Evolutionary conservation across 2,329 filamentous ascomycete genomes (phyloP), one percentile per base, ranked within the genome.

Genomic region (Nemania serpens): DNA sequence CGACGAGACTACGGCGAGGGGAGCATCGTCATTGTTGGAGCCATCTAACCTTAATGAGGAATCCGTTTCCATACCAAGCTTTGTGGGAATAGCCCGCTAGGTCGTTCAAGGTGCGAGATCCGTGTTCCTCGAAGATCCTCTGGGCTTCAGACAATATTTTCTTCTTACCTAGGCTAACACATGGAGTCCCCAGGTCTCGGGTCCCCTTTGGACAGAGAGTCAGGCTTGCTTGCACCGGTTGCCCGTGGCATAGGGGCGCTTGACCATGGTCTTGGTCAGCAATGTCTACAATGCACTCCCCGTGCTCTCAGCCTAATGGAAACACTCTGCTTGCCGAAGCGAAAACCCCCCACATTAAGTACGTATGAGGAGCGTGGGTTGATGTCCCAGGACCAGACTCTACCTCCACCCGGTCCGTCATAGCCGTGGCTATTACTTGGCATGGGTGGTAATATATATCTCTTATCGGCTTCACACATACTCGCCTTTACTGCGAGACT

Each of bases 371-470:
- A 52, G 48, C 41, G 53, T 55, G 49, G 53, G 34, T 39, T 45
- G 41, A 54, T 49, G 39, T 61, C 52, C 48, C 43, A 63, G 57
- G 51, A 51, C 58, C 55, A 58, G 49, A 58, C 15, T 41, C 41
- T 42, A 48, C 49, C 58, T 64, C 61, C 61, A 58, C 61, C 56
- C 64, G 64, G 64, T 66, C 64, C 64, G 64, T 62, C 61, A 45
- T n/a, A 61, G 64, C 64, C 64, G 64, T 59, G 46, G 37, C 15
- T 51, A 54, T 51, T 45, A 58, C 58, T 60, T 66, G 61, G 56
- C 64, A 62, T 52, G 55, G 55, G 53, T 59, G 53, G 55, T 59
- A 61, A 50, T 61, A 61, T 66, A 63, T 60, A 54, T 59, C 54
- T 59, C 59, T 59, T 65, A 65, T 65, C 61, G 48, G 43, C 51